Evolutionary conservation across 1,284 basidiomycete species (phyloP).

Genomic region (Ganoderma resinaceum): DNA sequence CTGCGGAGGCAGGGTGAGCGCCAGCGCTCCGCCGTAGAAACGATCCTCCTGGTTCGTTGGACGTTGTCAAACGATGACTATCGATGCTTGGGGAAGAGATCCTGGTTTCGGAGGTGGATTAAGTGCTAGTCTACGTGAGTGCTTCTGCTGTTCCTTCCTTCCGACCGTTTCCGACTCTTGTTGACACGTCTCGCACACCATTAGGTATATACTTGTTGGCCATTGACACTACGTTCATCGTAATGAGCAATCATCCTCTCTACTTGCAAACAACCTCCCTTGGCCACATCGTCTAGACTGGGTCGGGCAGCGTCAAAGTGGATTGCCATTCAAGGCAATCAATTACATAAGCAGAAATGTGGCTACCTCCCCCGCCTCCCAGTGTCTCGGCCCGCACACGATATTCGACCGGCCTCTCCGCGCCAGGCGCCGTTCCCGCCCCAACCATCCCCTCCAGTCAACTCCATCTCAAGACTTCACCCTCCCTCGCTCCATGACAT

Average conservation of each 20-base stretch:
- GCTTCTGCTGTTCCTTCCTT: not conserved
- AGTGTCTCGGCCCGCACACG: conserved; percentile 34
- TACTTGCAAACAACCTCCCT: not conserved
- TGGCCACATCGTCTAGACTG: not conserved
- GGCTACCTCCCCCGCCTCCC: conserved; percentile 24
- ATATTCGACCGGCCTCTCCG: conserved; percentile 34
- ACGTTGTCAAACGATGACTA: not conserved
- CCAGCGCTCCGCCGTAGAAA: not conserved
- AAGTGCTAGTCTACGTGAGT: not conserved
- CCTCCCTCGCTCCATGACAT: conserved; percentile 67
- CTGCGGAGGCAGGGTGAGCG: not conserved
- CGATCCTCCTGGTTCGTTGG: not conserved
- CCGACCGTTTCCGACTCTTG: not conserved
- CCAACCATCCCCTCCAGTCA: conserved; percentile 31
- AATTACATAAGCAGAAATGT: conserved; percentile 27
- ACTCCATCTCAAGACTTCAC: conserved; percentile 29
- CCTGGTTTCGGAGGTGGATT: not conserved
- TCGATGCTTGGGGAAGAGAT: not conserved
- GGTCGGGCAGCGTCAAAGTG: conserved; percentile 12
- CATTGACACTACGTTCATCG: not conserved
- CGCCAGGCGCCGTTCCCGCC: conserved; percentile 37
- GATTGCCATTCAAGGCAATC: conserved; percentile 4
- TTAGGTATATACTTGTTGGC: conserved; percentile 2
- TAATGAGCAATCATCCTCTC: not conserved
- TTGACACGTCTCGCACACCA: not conserved